Base-by-base conservation (phyloP, 352 stramenopile genomes). In the Thraustotheca clavata region DNA sequence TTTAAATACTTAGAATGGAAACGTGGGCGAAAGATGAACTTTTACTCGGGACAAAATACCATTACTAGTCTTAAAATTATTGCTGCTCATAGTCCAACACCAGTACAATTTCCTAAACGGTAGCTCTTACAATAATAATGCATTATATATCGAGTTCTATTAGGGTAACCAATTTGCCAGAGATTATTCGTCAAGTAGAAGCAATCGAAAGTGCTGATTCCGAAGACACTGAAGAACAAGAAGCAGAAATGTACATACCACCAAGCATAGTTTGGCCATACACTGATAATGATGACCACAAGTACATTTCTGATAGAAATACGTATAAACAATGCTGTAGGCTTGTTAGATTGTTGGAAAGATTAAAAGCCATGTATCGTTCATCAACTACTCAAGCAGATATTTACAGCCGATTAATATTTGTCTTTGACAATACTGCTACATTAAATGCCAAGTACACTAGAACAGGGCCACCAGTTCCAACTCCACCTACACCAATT, bases 381-480 rank as follows among this genome's bases (percentile, higher is more conserved):
- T 29, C 36, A 9, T 34, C 11, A 8, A n/a, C 39, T 12, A 55
- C 57, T 20, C 57, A 65, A 40, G 3, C 26, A 3, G 38, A 55
- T 3, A 65, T 65, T 31, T 65, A 65, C 26, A 54, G 35, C 12
- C 57, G 57, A 3, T 32, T 65, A 1, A 65, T 65, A 33, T 54
- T 54, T 1, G 32, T 65, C n/a, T 65, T 38, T 33, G 57, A 65
- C 57, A 65, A 65, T 34, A 26, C 57, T 1, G 41, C 38, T 4
- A 40, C 39, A 4, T 46, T 65, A n/a, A 65, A 65, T 22, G 57
- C 57, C 24, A 65, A 65, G 27, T 65, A 65, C 36, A 65, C 57
- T 16, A 35, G 20, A 18, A 11, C 12, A 16, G 29, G 9, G 14
- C n/a, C 12, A 26, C 34, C 27, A 14, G 55, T 8, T 29, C 20